Base-by-base conservation (phyloP, 169 alveolate genomes). In the Eimeria zaria region DNA sequence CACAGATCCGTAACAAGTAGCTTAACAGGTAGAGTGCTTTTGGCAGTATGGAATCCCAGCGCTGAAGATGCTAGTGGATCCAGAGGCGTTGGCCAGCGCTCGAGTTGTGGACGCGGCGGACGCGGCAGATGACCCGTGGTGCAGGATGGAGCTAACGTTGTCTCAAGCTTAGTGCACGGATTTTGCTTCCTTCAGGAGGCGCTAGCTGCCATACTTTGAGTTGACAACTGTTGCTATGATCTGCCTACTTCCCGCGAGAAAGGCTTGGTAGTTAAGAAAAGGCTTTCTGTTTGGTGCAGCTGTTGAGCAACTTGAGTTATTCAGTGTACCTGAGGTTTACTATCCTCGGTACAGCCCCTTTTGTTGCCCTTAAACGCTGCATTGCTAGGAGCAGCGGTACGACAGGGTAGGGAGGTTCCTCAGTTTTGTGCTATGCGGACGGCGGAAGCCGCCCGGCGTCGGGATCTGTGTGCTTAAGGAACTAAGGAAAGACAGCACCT, bases 21-120 rank as follows among this genome's bases (percentile, higher is more conserved):
- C 94, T 87, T 64, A 51, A 87, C 94, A 87, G 94, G 94, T 87
- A 62, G 94, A 87, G 94, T 64, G 81, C 81, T 64, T 85, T 46
- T 87, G 94, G 83, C 94, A 87, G 80, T 87, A 44, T 41, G 80
- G 94, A 87, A 41, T 41, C 53, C 83, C 83, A 44, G 81, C 64
- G 84, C 69, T 39, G 83, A 87, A 87, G 67, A 41, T 33, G 83
- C 94, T 58, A 33, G 71, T 33, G 91, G 76, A 83, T 46, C 78
- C 94, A 87, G 84, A 44, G 81, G 94, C 94, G 94, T 87, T 64
- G 71, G 94, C 84, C 83, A 62, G 51, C 53, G 53, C 80, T 30
- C 83, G 94, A 14, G 62, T 87, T 39, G 46, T 44, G 69, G 94
- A 78, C 94, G 94, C 67, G 48, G 83, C 94, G 69, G 84, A 87